Percentiles rank a stretch among this genome's conserved stretches.
Evolutionary conservation across 2,329 filamentous ascomycete species (phyloP).

Genomic region (Sporothrix dimorphospora): DNA sequence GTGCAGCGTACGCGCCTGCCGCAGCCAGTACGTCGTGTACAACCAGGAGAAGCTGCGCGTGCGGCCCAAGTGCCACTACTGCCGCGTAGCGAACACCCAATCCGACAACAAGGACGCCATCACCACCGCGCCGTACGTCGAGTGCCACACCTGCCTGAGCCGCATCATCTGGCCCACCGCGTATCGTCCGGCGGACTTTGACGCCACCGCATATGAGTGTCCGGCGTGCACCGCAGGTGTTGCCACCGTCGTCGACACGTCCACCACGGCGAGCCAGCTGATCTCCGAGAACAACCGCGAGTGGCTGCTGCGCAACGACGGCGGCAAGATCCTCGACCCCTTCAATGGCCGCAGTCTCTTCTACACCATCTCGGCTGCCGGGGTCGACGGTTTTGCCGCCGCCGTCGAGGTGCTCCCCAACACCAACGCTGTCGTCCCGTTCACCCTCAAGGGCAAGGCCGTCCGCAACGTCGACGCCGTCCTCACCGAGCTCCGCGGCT

Average conservation of each 20-base stretch:
- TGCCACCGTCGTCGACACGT: conserved; percentile 43
- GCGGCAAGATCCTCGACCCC: conserved; percentile 41
- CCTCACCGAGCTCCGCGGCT: conserved; percentile 41
- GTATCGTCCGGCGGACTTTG: conserved; percentile 46
- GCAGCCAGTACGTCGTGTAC: conserved; percentile 56
- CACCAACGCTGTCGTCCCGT: conserved; percentile 30
- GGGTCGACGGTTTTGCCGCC: conserved; percentile 36
- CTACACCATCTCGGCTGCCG: conserved; percentile 45
- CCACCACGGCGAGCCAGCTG: conserved; percentile 46
- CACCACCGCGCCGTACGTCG: conserved; percentile 45
- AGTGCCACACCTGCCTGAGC: conserved; percentile 51
- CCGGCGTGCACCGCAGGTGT: conserved; percentile 46
- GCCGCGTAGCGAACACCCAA: conserved; percentile 40
- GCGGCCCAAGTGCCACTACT: conserved; percentile 54
- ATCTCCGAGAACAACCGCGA: conserved; percentile 46
- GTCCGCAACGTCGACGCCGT: conserved; percentile 48
- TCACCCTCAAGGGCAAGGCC: conserved; percentile 42
- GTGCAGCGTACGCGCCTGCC: conserved; percentile 48
- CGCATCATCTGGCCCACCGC: conserved; percentile 52
- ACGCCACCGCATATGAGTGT: conserved; percentile 45
- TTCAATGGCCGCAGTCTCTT: conserved; percentile 42
- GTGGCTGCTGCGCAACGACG: conserved; percentile 51
- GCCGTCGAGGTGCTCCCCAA: conserved; percentile 21
- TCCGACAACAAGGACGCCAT: conserved; percentile 23
- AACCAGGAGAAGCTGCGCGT: conserved; percentile 46